Conservation (phyloP, 805 yeast genomes). For the Diddensiella caesifluorescens region DNA sequence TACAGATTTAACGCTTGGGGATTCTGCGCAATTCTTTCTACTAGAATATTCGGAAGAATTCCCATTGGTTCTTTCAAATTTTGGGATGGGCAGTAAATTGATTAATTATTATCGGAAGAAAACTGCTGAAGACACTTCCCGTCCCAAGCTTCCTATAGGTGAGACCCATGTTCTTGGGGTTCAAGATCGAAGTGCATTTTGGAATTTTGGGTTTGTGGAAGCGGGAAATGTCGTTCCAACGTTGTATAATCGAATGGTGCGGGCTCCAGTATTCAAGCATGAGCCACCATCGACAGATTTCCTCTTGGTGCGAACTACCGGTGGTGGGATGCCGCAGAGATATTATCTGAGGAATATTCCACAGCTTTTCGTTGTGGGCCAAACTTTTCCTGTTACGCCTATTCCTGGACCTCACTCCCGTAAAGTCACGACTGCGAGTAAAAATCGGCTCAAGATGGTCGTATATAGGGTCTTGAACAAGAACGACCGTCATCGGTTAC, state of each 20-base stretch:
- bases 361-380: conserved; percentile 82
- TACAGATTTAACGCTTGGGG: conserved; percentile 76
- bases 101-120: conserved; percentile 89
- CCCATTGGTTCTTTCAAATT: conserved; percentile 76
- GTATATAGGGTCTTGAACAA: conserved; percentile 82
- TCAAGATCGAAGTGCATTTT: conserved; percentile 93
- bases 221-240: conserved; percentile 94
- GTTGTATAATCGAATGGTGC: conserved; percentile 77
- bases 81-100: conserved; percentile 93
- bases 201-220: conserved; percentile 97
- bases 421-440: conserved; percentile 87
- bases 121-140: conserved; percentile 68
- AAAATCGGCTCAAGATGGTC: conserved; percentile 87
- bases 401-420: conserved; percentile 98
- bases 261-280: conserved; percentile 93
- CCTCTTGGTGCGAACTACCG: conserved; percentile 69
- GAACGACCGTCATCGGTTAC: conserved; percentile 63
- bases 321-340: conserved; percentile 62
- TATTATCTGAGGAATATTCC: conserved; percentile 66
- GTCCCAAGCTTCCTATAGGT: conserved; percentile 86
- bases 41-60: conserved; percentile 88
- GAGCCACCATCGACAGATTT: conserved; percentile 77
- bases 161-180: conserved; percentile 96
- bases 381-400: conserved; percentile 85
- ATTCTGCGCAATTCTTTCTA: conserved; percentile 67